Percentiles rank a stretch among this genome's conserved stretches.
phyloP scores from a whole-genome alignment of 2,329 filamentous ascomycete genomes.

The Magnaporthiopsis poae region DNA sequence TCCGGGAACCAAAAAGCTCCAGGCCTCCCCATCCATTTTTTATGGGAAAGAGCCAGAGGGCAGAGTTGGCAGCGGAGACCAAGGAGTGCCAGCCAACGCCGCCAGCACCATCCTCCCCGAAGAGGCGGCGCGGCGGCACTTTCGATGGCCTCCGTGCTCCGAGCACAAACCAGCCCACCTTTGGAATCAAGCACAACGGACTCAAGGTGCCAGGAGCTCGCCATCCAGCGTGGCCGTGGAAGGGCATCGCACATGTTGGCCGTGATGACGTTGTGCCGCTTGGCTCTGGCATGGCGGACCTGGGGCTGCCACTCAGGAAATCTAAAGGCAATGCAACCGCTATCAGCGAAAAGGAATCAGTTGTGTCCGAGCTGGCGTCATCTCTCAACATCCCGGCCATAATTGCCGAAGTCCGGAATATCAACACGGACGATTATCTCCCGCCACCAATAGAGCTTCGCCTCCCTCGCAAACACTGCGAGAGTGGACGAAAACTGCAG shows the following conservation, averaged over 20 bases:
- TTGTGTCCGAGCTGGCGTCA: conserved; percentile 26
- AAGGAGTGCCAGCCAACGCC: conserved; percentile 18
- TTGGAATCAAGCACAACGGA: conserved; percentile 33
- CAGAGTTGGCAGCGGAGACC: conserved; percentile 15
- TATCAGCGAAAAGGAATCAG: conserved; percentile 31
- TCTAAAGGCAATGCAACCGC: conserved; percentile 39
- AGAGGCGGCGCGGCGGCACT: conserved; percentile 24
- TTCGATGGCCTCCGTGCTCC: conserved; percentile 14
- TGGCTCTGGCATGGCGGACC: neutral
- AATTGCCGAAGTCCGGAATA: conserved; percentile 23
- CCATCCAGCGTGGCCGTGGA: conserved; percentile 62
- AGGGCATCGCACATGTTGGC: conserved; percentile 55
- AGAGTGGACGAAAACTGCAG: conserved; percentile 47
- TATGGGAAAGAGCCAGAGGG: conserved; percentile 38
- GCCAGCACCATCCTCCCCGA: conserved; percentile 40
- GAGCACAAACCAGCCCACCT: conserved; percentile 26
- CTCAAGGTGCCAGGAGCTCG: conserved; percentile 56
- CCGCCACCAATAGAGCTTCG: conserved; percentile 40
- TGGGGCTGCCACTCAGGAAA: conserved; percentile 27
- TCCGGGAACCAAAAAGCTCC: conserved; percentile 12
- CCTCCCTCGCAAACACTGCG: conserved; percentile 45
- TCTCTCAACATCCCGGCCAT: conserved; percentile 31
- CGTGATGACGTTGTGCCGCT: conserved; percentile 7
- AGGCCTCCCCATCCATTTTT: conserved; percentile 55
- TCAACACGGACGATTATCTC: conserved; percentile 30